Conservation (phyloP, 202 grass and related monocot genomes). For the Saccharum hybrid region DNA sequence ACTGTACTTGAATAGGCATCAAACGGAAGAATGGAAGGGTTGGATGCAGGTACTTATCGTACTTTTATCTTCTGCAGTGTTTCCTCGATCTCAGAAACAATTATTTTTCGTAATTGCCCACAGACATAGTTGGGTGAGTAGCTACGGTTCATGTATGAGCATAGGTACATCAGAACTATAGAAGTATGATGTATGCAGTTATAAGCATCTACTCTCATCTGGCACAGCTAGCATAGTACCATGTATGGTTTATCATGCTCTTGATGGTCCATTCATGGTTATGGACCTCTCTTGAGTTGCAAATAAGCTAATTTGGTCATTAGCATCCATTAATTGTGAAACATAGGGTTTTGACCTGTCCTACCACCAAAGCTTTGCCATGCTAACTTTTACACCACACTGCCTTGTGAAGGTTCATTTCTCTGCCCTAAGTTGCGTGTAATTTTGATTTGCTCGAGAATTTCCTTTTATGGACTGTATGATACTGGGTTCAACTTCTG, state of each 20-base stretch:
- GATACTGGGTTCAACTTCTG: slow-evolving; percentile 10
- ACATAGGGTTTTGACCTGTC: slow-evolving; percentile 23
- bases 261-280: slow-evolving; percentile 12
- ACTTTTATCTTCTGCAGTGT: slow-evolving; percentile 20
- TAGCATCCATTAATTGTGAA: slow-evolving; percentile 18
- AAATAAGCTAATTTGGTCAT: slow-evolving; percentile 23
- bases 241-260: slow-evolving; percentile 13
- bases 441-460: slow-evolving; percentile 30
- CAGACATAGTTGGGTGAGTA: neutral
- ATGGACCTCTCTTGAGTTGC: slow-evolving; percentile 36
- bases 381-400: neutral
- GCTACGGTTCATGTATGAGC: slow-evolving; percentile 22
- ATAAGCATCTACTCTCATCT: slow-evolving; percentile 17
- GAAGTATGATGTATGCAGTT: slow-evolving; percentile 14
- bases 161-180: slow-evolving; percentile 10
- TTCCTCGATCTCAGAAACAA: neutral
- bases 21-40: slow-evolving; percentile 99
- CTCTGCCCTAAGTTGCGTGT: slow-evolving; percentile 8
- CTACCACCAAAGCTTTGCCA: neutral
- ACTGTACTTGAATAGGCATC: slow-evolving; percentile 95
- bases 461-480: slow-evolving; percentile 28
- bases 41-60: slow-evolving; percentile 92
- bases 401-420: neutral
- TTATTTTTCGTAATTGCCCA: neutral
- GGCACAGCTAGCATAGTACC: slow-evolving; percentile 1